Conservation (phyloP, 805 yeast genomes). For the Candida saitoana region DNA sequence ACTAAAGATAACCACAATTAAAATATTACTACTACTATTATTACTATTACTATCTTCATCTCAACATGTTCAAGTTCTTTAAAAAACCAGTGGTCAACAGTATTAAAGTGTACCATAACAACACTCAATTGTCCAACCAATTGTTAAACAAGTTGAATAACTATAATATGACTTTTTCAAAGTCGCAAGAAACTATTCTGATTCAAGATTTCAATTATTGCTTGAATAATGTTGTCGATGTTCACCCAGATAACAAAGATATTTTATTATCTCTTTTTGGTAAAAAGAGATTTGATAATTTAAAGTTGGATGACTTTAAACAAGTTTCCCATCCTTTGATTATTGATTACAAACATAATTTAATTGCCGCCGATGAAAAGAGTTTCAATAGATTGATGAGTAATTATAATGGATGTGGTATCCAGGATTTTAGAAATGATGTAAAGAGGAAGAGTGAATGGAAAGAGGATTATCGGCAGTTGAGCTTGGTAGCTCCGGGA, state of each 20-base stretch:
- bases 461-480: neutral
- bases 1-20: too few relatives aligned
- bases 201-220: conserved; percentile 23
- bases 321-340: conserved; percentile 21
- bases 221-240: conserved; percentile 23
- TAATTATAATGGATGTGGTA: conserved; percentile 32
- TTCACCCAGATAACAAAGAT: conserved; percentile 33
- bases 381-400: conserved; percentile 37
- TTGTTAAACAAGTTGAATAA: conserved; percentile 15
- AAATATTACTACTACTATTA: too few relatives aligned
- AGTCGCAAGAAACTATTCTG: conserved; percentile 3
- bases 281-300: conserved; percentile 11
- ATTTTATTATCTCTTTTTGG: conserved; percentile 15
- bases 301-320: conserved; percentile 4
- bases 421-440: conserved; percentile 15
- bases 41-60: too few relatives aligned
- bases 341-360: conserved; percentile 35
- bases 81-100: conserved; percentile 10
- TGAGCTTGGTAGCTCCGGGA: conserved; percentile 35
- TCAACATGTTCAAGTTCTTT: conserved; percentile 3
- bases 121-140: conserved; percentile 18
- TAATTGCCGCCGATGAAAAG: conserved; percentile 37
- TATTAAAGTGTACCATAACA: conserved; percentile 27
- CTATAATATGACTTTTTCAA: conserved; percentile 1
- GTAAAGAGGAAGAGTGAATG: neutral